These are phyloP conservation scores for Xylariomycetidae sp. DNA, from an alignment of 2,329 filamentous ascomycete genomes.

Conservation along the genomic window DNA sequence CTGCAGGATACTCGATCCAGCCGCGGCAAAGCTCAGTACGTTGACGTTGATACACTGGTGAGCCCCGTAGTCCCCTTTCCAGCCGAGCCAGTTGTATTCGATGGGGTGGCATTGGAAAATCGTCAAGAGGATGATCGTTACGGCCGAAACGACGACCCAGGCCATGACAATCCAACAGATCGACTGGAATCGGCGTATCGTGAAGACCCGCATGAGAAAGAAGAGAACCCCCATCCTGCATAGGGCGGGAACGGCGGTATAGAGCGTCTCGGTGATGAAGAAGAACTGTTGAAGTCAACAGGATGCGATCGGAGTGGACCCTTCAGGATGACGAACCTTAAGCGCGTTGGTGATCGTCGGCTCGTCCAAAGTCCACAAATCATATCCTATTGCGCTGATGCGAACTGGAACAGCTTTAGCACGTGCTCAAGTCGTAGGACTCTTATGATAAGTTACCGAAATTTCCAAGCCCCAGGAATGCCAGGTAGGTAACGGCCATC, in stretches of 20 bases:
- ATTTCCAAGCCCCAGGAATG: conserved; percentile 4
- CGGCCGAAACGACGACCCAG: conserved; percentile 5
- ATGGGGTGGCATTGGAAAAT: conserved; percentile 12
- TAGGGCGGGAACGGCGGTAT: conserved; percentile 17
- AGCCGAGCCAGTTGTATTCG: conserved; percentile 8
- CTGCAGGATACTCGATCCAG: conserved; percentile 8
- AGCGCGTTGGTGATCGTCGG: conserved; percentile 4
- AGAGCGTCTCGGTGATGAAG: conserved; percentile 8
- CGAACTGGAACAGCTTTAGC: no score
- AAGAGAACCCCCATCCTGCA: conserved; percentile 26
- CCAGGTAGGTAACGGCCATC: conserved; percentile 3
- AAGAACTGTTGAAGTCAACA: conserved; percentile 5
- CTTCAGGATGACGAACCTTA: conserved; percentile 5
- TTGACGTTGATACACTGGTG: conserved; percentile 9
- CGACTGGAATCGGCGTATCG: conserved; percentile 1
- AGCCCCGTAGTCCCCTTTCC: conserved; percentile 5
- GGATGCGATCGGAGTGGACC: not conserved
- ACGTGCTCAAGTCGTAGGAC: no score
- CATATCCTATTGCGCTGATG: conserved; percentile 5
- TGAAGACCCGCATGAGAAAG: conserved; percentile 10
- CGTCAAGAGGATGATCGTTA: conserved; percentile 7
- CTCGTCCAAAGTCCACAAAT: conserved; percentile 8
- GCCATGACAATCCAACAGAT: conserved; percentile 5
- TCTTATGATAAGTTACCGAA: conserved; percentile 5
- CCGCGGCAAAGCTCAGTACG: conserved; percentile 3